Evolutionary conservation across 1,284 basidiomycete genomes (phyloP), one percentile per base, ranked within the genome.

Genomic region (Vanrija sp.): DNA sequence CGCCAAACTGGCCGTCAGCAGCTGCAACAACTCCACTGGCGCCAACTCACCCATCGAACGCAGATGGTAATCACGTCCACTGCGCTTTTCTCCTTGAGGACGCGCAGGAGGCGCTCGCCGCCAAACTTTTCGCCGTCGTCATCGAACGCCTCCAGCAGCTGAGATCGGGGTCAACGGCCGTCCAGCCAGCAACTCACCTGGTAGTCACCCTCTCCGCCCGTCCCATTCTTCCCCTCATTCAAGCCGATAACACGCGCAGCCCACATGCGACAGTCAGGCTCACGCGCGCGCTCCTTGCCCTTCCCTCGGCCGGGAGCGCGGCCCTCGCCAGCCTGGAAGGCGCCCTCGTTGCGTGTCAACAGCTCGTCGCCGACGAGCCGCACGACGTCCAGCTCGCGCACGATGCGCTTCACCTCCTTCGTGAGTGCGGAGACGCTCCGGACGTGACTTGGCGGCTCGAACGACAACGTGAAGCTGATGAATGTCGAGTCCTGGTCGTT

Each of bases 221-320:
- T 74, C 21, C 72, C 72, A 60, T 75, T 64, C 43, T 60, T 64
- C 1, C 72, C 71, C 34, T 74, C 65, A 42, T 61, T 68, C 38
- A 74, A 45, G 12, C 49, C 58, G 18, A 76, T 49, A 2, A 64
- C 58, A 39, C 73, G 61, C 23, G 67, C 64, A 0, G 69, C 74
- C 72, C 73, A 76, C 69, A 74, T 76, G 19, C 72, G 51, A 63
- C 74, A 72, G 62, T 73, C 72, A 2, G 73, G 73, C 46, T 75
- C 73, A 43, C 72, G 56, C 3, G 66, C 65, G 44, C 69, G 58
- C 46, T 68, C 58, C 62, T 67, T 18, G 57, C 66, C 39, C 60
- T 64, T 29, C 28, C 48, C n/a, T 42, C 53, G 15, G 26, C 62
- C 46, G 15, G 56, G 53, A 12, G 54, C 62, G 28, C 63, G 54